Percentiles rank a stretch among this genome's conserved stretches.
Conservation (phyloP, 805 yeast genomes). For the Schwanniomyces occidentalis region DNA sequence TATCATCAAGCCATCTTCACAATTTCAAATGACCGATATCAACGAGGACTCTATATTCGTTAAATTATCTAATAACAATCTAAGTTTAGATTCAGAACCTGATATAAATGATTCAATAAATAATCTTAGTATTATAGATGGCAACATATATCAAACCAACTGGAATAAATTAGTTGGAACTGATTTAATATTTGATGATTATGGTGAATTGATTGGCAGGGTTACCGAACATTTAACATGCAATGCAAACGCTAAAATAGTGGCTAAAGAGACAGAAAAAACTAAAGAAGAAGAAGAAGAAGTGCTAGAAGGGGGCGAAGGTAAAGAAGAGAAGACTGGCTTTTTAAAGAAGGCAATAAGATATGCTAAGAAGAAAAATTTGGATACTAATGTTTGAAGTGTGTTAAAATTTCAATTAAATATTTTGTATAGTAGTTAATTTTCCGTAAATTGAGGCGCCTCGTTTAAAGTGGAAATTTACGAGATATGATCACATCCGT, state of each 20-base stretch:
- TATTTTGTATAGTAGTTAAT: too few species aligned
- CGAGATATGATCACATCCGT: too few species aligned
- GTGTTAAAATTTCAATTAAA: neutral
- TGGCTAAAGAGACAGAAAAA: constrained; percentile 19
- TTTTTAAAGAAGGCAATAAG: constrained; percentile 22
- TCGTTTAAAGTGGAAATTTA: too few species aligned
- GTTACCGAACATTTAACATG: constrained; percentile 40
- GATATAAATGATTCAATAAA: constrained; percentile 18
- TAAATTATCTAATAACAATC: constrained; percentile 34
- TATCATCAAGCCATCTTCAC: constrained; percentile 41
- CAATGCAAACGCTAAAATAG: constrained; percentile 25
- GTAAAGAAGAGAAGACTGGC: constrained; percentile 13
- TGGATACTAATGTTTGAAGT: neutral
- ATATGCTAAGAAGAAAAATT: constrained; percentile 8
- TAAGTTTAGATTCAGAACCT: constrained; percentile 10
- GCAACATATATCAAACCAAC: constrained; percentile 63
- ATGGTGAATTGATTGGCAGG: constrained; percentile 41
- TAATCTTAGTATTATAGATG: constrained; percentile 36
- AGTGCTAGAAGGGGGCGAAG: constrained; percentile 11
- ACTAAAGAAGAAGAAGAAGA: constrained; percentile 14
- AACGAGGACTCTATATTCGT: constrained; percentile 34
- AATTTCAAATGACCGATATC: constrained; percentile 38
- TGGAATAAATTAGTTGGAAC: constrained; percentile 85
- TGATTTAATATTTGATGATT: constrained; percentile 48
- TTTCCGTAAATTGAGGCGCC: too few species aligned